Conservation (phyloP, 371 early-diverging fungal species). For the Mortierella polycephala region DNA sequence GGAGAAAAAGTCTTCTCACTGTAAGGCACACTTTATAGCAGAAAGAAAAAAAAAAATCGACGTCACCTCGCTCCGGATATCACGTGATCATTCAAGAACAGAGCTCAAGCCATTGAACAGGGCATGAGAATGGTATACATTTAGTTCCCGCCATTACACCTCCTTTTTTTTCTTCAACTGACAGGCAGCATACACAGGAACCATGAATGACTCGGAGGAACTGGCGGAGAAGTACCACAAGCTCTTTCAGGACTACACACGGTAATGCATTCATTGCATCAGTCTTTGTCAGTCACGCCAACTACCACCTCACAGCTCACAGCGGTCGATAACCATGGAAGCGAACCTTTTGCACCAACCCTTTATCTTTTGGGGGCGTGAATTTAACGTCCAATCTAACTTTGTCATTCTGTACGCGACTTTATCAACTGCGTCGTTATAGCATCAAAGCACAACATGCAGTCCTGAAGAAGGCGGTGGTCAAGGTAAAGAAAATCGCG, state of each 20-base stretch:
- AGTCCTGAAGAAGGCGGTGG: constrained; percentile 70
- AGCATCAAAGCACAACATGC: constrained; percentile 75
- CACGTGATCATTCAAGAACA: constrained; percentile 1
- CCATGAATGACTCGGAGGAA: constrained; percentile 63
- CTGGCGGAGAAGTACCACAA: constrained; percentile 69
- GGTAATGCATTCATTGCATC: constrained; percentile 50
- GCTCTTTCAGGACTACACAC: constrained; percentile 69
- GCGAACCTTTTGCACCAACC: too few species aligned
- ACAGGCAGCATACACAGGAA: not conserved
- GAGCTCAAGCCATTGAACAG: not conserved
- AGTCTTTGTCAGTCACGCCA: too few species aligned
- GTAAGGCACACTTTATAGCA: not conserved
- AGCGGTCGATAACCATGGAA: too few species aligned
- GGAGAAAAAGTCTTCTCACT: not conserved
- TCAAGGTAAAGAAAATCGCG: constrained; percentile 57
- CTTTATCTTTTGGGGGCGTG: too few species aligned
- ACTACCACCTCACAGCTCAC: too few species aligned
- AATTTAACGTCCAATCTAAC: not conserved
- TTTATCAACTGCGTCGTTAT: not conserved
- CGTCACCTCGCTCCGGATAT: constrained; percentile 8
- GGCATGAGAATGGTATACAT: not conserved
- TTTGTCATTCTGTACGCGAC: too few species aligned
- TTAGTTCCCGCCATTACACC: not conserved
- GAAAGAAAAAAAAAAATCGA: not conserved
- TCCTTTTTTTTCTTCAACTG: not conserved